Evolutionary conservation across 2,329 filamentous ascomycete genomes (phyloP).

Genomic region (Aspergillus felis): DNA sequence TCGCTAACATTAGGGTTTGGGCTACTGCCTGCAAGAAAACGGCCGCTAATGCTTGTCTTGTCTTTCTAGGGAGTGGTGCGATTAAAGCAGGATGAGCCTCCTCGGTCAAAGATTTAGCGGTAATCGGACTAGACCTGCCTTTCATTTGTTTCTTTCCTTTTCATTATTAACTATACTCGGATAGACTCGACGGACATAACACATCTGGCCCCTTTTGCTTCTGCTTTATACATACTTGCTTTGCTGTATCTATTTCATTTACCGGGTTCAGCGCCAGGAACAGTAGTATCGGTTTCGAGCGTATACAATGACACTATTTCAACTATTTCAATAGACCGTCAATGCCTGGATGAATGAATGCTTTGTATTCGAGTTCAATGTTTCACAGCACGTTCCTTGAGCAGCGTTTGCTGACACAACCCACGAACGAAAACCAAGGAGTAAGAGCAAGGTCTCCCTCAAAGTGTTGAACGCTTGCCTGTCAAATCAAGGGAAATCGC

Average conservation of each 20-base stretch:
- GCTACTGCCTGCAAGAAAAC: not conserved
- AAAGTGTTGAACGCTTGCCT: too few relatives aligned
- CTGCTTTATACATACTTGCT: not conserved
- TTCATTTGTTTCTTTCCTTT: not conserved
- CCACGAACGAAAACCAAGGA: not conserved
- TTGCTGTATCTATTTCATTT: not conserved
- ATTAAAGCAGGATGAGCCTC: slow-evolving; percentile 40
- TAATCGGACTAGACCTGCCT: not conserved
- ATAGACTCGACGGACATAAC: slow-evolving; percentile 1
- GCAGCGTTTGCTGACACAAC: not conserved
- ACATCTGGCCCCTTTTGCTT: not conserved
- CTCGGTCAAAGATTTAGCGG: slow-evolving; percentile 29
- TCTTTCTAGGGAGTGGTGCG: slow-evolving; percentile 41
- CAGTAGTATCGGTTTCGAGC: not conserved
- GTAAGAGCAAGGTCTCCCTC: not conserved
- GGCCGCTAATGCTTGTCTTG: slow-evolving; percentile 11
- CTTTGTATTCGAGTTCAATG: too few relatives aligned
- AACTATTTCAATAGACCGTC: not conserved
- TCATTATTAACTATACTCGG: slow-evolving; percentile 5
- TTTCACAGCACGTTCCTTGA: not conserved
- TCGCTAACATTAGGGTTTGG: not conserved
- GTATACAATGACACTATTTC: not conserved
- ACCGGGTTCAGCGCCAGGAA: not conserved
- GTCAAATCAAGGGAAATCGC: not conserved
- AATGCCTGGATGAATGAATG: not conserved